These are phyloP conservation scores for Symbiodinium natans DNA, from an alignment of 73 alveolate species.

Conservation along the genomic window DNA sequence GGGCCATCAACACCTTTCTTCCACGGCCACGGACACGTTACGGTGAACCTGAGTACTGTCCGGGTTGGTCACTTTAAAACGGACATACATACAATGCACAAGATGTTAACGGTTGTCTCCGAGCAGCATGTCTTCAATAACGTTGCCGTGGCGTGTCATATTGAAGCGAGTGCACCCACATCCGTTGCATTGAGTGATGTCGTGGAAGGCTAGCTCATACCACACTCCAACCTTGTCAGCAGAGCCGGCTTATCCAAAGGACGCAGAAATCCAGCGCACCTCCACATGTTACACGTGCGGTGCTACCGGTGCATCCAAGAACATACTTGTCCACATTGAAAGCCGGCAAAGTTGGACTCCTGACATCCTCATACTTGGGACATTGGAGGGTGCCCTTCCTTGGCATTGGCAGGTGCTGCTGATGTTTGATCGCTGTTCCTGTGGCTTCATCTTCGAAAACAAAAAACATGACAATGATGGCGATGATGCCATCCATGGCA, in stretches of 20 bases:
- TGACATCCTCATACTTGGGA: slow-evolving; percentile 64
- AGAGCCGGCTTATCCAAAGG: background rate
- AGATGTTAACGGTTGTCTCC: background rate
- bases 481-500: too few relatives aligned
- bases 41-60: slow-evolving; percentile 46
- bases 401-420: background rate
- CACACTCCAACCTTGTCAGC: slow-evolving; percentile 70
- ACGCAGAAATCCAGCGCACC: background rate
- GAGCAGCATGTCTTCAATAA: slow-evolving; percentile 71
- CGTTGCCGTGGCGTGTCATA: slow-evolving; percentile 80
- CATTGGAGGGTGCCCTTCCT: slow-evolving; percentile 84
- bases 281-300: too few relatives aligned
- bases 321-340: slow-evolving; percentile 74
- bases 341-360: slow-evolving; percentile 62
- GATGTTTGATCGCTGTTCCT: background rate
- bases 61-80: too few relatives aligned
- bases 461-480: too few relatives aligned
- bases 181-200: slow-evolving; percentile 86
- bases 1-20: slow-evolving; percentile 92
- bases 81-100: too few relatives aligned
- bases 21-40: slow-evolving; percentile 94
- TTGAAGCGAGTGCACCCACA: slow-evolving; percentile 93
- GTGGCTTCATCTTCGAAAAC: too few relatives aligned
- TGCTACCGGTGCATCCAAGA: background rate
- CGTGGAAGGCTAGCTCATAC: slow-evolving; percentile 93